Conservation (phyloP, 495 filamentous ascomycete species). For the Pyrenula massariospora region DNA sequence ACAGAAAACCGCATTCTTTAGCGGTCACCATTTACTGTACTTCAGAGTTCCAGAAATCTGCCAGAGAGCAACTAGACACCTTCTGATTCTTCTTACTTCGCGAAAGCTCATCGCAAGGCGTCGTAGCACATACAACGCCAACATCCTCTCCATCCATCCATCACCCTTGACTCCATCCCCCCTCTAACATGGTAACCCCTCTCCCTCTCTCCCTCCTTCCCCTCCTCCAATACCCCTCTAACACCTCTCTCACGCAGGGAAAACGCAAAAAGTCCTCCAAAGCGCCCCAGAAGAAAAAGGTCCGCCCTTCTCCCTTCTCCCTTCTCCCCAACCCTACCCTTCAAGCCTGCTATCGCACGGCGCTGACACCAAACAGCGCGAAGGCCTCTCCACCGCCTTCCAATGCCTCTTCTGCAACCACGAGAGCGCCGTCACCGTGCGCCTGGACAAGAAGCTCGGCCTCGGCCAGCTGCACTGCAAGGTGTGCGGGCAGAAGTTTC, state of each 20-base stretch:
- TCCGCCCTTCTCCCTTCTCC: not conserved
- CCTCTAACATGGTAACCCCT: not conserved
- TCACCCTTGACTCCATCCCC: too few species aligned
- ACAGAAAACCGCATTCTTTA: too few species aligned
- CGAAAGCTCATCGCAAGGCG: too few species aligned
- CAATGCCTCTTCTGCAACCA: constrained; percentile 98
- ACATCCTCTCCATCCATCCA: too few species aligned
- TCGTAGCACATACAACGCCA: too few species aligned
- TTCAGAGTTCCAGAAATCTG: too few species aligned
- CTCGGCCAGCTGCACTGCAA: constrained; percentile 80
- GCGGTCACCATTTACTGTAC: too few species aligned
- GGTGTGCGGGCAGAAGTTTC: constrained; percentile 84
- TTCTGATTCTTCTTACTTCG: too few species aligned
- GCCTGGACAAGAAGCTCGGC: constrained; percentile 82
- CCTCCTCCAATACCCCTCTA: not conserved
- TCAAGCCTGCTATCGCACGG: constrained; percentile 1
- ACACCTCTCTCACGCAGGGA: constrained; percentile 44
- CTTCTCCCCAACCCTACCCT: constrained; percentile 1
- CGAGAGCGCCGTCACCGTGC: constrained; percentile 78
- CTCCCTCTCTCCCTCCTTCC: not conserved
- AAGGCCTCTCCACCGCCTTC: constrained; percentile 78
- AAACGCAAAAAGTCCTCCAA: constrained; percentile 93
- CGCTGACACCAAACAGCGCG: constrained; percentile 44
- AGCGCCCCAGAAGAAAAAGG: constrained; percentile 65
- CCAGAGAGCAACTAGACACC: too few species aligned